Base-by-base conservation (phyloP, 148 eudicot species). In the Camellia sinensis region DNA sequence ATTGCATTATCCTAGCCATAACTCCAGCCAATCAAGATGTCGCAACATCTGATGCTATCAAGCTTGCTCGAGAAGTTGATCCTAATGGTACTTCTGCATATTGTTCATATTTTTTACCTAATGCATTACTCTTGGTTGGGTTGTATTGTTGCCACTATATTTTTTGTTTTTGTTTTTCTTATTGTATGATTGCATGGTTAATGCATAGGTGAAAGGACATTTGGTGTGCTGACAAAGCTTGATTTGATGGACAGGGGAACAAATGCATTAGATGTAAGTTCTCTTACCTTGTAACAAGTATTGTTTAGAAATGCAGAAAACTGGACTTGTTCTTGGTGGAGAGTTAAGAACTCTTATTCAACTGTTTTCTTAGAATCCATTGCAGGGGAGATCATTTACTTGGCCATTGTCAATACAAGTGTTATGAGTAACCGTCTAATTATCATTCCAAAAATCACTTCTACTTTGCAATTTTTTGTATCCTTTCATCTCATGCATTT, bases 21-120 rank as follows among this genome's bases (percentile, higher is more conserved):
- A 87, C 98, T 83, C 97, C 98, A 17, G 98, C 98, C 54, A 94
- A 94, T 73, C 98, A 94, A 87, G 98, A 94, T 82, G 76, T 94
- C 46, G 98, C 98, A 13, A 94, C 98, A 62, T 92, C 98, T 78
- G 98, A 94, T 82, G 98, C 98, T 59, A 94, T 94, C 75, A 92
- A 90, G 81, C 90, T 94, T 83, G 88, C 97, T 54, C 87, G 90
- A 80, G 93, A 94, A 84, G 98, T 94, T 44, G 98, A 94, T 73
- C 97, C 97, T 3, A 43, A 88, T 73, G 98, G 98, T 92, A 73
- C 45, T 67, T 73, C 18, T n/a, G 57, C 40, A 44, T 3, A 22
- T 74, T 63, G 15, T 53, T 15, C 50, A 2, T 62, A 59, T 17
- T 64, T 45, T 59, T 41, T 13, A 14, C n/a, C 45, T 46, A 46